phyloP scores from a whole-genome alignment of 2,329 filamentous ascomycete genomes.

The Ramularia collo-cygni region DNA sequence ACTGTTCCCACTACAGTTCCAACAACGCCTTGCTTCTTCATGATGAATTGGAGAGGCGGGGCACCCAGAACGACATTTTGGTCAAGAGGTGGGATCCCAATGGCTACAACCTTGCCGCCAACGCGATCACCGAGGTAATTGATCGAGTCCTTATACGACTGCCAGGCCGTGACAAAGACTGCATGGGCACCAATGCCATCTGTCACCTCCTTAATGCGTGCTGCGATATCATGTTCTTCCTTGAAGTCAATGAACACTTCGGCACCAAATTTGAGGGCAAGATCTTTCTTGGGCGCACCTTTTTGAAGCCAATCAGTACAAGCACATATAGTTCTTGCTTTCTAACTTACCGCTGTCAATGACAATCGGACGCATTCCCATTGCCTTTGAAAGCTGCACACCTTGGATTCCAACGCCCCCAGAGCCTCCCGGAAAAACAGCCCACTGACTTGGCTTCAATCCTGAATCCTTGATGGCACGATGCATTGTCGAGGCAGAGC shows the following conservation, averaged over 20 bases:
- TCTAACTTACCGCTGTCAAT: conserved; percentile 46
- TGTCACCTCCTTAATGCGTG: conserved; percentile 40
- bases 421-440: conserved; percentile 48
- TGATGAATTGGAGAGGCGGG: conserved; percentile 27
- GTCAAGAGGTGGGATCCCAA: conserved; percentile 31
- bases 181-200: conserved; percentile 43
- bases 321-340: conserved; percentile 26
- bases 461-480: conserved; percentile 47
- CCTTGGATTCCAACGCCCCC: conserved; percentile 53
- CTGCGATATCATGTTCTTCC: conserved; percentile 31
- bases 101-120: conserved; percentile 46
- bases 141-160: conserved; percentile 33
- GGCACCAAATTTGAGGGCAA: conserved; percentile 45
- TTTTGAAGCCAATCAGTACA: conserved; percentile 36
- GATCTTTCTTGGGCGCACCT: conserved; percentile 40
- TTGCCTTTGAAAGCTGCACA: conserved; percentile 32
- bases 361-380: not conserved
- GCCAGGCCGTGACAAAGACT: conserved; percentile 32
- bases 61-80: conserved; percentile 28
- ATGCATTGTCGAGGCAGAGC: conserved; percentile 52
- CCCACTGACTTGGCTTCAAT: conserved; percentile 47
- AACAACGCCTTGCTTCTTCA: conserved; percentile 29
- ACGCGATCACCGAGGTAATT: conserved; percentile 40
- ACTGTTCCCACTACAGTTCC: conserved; percentile 37
- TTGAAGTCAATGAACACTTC: conserved; percentile 51